A percentile compares a stretch with the other conserved stretches of the same genome.
Evolutionary conservation across 2,329 filamentous ascomycete species (phyloP).

Genomic region (Clarireedia homoeocarpa): DNA sequence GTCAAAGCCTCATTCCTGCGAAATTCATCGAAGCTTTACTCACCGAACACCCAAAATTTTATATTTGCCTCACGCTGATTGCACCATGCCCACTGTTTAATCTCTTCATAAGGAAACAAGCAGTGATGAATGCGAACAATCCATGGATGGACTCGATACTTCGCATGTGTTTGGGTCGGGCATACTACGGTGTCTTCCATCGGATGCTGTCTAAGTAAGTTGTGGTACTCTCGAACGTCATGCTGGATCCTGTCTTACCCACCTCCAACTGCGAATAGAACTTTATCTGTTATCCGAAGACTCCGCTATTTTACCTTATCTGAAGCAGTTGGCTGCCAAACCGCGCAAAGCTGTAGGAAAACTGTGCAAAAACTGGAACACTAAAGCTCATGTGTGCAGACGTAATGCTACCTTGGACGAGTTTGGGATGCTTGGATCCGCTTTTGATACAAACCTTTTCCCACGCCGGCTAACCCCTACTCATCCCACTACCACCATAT

Average conservation of each 20-base stretch:
- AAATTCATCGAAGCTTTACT: no score
- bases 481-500: neutral
- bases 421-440: constrained; percentile 12
- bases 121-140: no score
- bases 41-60: no score
- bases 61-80: no score
- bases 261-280: constrained; percentile 8
- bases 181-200: constrained; percentile 4
- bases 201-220: neutral
- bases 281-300: neutral
- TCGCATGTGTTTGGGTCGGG: neutral
- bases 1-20: no score
- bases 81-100: no score
- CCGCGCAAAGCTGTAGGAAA: neutral
- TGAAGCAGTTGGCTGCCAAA: neutral
- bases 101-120: no score
- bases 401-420: neutral
- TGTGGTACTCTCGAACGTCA: constrained; percentile 2
- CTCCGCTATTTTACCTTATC: constrained; percentile 20
- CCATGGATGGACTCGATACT: no score
- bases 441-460: constrained; percentile 23
- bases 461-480: constrained; percentile 13
- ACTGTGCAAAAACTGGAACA: neutral
- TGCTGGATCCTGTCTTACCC: constrained; percentile 9
- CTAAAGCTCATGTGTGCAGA: neutral